These are phyloP conservation scores for Diaporthe citrichinensis DNA, from an alignment of 2,329 filamentous ascomycete genomes.

Conservation along the genomic window DNA sequence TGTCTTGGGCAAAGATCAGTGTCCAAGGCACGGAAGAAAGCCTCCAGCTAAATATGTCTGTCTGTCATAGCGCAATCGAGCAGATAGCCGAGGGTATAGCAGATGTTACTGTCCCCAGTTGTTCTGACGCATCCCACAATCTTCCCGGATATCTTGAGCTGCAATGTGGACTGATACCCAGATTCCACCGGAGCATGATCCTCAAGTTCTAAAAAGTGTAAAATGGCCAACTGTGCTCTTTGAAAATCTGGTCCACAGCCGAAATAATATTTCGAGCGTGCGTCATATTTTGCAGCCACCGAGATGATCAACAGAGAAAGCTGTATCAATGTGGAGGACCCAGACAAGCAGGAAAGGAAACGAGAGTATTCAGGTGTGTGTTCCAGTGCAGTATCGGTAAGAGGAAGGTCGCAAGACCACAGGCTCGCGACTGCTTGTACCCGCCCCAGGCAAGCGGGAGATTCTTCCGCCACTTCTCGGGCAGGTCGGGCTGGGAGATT, in stretches of 20 bases:
- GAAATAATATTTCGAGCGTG: neutral
- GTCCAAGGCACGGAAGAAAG: neutral
- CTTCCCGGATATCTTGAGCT: neutral
- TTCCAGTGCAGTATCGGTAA: neutral
- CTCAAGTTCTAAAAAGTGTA: neutral
- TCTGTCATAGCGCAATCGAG: neutral
- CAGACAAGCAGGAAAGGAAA: neutral
- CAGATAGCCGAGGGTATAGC: constrained; percentile 6
- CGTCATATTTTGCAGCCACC: no score
- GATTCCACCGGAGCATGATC: neutral
- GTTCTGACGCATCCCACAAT: neutral
- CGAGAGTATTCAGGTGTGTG: neutral
- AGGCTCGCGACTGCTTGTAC: neutral
- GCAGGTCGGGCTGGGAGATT: constrained; percentile 16
- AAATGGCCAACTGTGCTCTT: neutral
- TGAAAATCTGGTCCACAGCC: neutral
- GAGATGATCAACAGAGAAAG: neutral
- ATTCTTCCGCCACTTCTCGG: constrained; percentile 10
- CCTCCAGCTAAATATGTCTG: neutral
- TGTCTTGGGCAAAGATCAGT: neutral
- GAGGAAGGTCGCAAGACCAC: neutral
- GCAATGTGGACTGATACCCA: no score
- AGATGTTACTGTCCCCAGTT: neutral
- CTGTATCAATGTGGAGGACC: neutral
- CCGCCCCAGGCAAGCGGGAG: neutral